phyloP scores from a whole-genome alignment of 768 basidiomycete genomes.

The Rhizopogon roseolus region DNA sequence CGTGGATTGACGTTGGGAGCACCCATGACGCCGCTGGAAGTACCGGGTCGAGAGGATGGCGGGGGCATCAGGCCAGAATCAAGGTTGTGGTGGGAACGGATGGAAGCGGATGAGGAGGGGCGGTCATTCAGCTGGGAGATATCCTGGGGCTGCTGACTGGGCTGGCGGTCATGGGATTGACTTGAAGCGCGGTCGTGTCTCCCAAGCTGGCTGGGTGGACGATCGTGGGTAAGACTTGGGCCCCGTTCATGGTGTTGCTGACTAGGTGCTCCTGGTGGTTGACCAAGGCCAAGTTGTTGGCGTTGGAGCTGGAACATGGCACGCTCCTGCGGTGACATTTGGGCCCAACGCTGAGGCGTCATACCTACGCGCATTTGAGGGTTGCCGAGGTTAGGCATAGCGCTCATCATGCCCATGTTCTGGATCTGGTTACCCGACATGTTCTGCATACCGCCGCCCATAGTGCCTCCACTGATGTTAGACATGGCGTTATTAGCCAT shows the following conservation, averaged over 20 bases:
- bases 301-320: conserved; percentile 24
- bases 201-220: conserved; percentile 18
- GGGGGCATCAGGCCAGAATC: conserved; percentile 20
- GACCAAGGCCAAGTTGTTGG: conserved; percentile 12
- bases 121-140: conserved; percentile 11
- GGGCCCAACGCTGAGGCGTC: conserved; percentile 20
- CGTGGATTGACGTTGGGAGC: conserved; percentile 11
- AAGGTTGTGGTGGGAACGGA: conserved; percentile 19
- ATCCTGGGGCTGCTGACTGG: conserved; percentile 3
- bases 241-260: conserved; percentile 17
- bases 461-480: conserved; percentile 4
- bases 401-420: conserved; percentile 12
- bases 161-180: conserved; percentile 17
- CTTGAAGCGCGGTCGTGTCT: conserved; percentile 18
- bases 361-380: conserved; percentile 14
- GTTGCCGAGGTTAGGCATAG: conserved; percentile 4
- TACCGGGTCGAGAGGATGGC: conserved; percentile 20
- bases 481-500: conserved; percentile 15
- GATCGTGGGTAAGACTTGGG: conserved; percentile 16
- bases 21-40: conserved; percentile 15
- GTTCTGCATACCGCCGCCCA: conserved; percentile 16
- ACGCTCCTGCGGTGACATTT: conserved; percentile 26
- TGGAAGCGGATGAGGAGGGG: conserved; percentile 23
- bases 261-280: conserved; percentile 10
- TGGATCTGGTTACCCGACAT: conserved; percentile 18